Base-by-base conservation (phyloP, 352 stramenopile species). In the Phytophthora sojae region DNA sequence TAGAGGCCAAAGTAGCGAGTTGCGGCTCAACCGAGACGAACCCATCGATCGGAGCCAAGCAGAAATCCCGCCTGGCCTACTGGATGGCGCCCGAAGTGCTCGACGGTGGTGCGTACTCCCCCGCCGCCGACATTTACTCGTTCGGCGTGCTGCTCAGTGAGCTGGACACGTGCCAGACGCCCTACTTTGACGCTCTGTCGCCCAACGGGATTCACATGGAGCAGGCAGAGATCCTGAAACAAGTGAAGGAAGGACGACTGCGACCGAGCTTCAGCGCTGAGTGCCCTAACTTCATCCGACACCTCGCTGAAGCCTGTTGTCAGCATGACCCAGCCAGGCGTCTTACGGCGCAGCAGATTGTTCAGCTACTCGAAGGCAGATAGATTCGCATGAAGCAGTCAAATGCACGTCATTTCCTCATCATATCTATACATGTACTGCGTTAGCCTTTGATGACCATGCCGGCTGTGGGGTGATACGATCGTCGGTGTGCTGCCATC, bases 101-200 rank as follows among this genome's bases (percentile, higher is more conserved):
- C 25, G 63, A 77, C 1, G 86, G 86, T n/a, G 75, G 74, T 17
- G 56, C 77, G 15, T 77, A 75, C 26, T 87, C 79, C 0, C 68
- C 85, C 23, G 82, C 86, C 50, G 66, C 81, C 9, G 83, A 91
- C 54, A 82, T 91, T 54, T 91, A 83, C 65, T 69, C 83, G 30
- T 88, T 89, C 25, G 83, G 83, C 47, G 78, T 83, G 35, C 75
- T 91, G 7, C 62, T 89, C 2, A 30, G 53, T 19, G 79, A 88
- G 44, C 39, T 90, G 23, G 83, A 90, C 30, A 73, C 69, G 1
- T 73, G 69, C 6, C 19, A 66, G 25, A 35, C 9, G 11, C 64
- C 69, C 1, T 76, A 73, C 32, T 66, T 60, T 19, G 64, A 76
- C 14, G 64, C 49, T 57, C 44, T 39, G 37, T 58, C 53, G 7